Evolutionary conservation across 257 asterid species (phyloP).

Genomic region (Scutellaria galericulata): DNA sequence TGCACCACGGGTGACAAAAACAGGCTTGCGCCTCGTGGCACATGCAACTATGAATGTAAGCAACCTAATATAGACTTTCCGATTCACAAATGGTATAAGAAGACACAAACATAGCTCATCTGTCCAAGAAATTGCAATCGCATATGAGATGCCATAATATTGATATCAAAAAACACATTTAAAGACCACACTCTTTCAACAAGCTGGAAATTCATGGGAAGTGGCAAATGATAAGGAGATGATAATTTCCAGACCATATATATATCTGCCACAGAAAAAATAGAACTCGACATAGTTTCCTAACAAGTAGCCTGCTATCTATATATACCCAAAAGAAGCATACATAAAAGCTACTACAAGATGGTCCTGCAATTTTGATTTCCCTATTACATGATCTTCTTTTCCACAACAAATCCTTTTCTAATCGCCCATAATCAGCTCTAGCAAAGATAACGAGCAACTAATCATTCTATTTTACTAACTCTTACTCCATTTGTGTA

Average conservation of each 20-base stretch:
- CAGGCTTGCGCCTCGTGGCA: too few species aligned
- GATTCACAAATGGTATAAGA: neutral
- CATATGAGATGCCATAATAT: neutral
- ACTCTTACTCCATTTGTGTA: constrained; percentile 17
- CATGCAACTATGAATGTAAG: neutral
- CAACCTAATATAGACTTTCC: constrained; percentile 27
- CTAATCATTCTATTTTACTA: neutral
- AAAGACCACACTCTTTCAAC: neutral
- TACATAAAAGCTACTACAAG: too few species aligned
- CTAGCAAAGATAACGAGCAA: neutral
- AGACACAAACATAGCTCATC: neutral
- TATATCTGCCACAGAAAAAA: too few species aligned
- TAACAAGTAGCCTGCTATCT: too few species aligned
- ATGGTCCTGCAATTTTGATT: too few species aligned
- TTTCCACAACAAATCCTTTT: too few species aligned
- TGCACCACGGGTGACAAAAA: too few species aligned
- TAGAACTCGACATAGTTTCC: neutral
- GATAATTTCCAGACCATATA: neutral
- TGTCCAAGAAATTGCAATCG: neutral
- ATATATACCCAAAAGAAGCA: neutral
- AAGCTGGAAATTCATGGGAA: neutral
- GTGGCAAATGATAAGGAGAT: neutral
- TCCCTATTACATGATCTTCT: too few species aligned
- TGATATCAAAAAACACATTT: neutral
- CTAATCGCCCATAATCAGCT: neutral